A percentile compares a stretch with the other conserved stretches of the same genome.
Conservation (phyloP, 768 basidiomycete species). For the Trichaptum fuscoviolaceum region DNA sequence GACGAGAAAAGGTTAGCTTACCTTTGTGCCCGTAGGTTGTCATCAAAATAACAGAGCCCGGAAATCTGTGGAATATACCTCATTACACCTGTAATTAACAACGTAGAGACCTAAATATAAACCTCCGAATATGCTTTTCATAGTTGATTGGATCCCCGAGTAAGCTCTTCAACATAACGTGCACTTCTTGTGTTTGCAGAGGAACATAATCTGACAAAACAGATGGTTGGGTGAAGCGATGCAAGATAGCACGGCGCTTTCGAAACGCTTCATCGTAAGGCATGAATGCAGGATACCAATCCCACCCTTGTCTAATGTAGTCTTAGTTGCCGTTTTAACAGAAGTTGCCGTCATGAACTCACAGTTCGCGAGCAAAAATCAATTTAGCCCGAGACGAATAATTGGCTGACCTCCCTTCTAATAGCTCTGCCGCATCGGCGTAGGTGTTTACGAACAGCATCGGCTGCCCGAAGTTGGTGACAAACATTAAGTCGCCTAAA, state of each 20-base stretch:
- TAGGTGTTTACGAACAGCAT: slow-evolving; percentile 37
- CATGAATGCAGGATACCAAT: slow-evolving; percentile 12
- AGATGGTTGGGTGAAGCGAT: slow-evolving; percentile 20
- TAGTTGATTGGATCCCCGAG: slow-evolving; percentile 5
- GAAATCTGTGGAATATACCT: not conserved
- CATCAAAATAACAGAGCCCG: not conserved
- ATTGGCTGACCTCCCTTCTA: slow-evolving; percentile 39
- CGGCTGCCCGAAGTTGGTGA: slow-evolving; percentile 45
- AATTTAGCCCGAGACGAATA: slow-evolving; percentile 40
- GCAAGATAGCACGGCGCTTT: slow-evolving; percentile 19
- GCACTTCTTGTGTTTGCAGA: slow-evolving; percentile 4
- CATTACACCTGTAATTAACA: not conserved
- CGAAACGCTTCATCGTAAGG: slow-evolving; percentile 22
- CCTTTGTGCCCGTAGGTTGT: slow-evolving; percentile 3
- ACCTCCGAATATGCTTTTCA: slow-evolving; percentile 5
- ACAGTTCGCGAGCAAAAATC: slow-evolving; percentile 15
- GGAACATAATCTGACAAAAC: slow-evolving; percentile 6
- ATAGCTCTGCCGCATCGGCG: slow-evolving; percentile 33
- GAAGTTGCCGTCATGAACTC: not conserved
- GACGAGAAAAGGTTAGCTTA: not conserved
- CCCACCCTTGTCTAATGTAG: not conserved
- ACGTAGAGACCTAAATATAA: not conserved
- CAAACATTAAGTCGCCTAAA: slow-evolving; percentile 49
- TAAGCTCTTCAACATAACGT: slow-evolving; percentile 2
- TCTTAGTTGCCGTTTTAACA: not conserved